Evolutionary conservation across 2,329 filamentous ascomycete species (phyloP).

Genomic region (Aspergillaceae sp.): DNA sequence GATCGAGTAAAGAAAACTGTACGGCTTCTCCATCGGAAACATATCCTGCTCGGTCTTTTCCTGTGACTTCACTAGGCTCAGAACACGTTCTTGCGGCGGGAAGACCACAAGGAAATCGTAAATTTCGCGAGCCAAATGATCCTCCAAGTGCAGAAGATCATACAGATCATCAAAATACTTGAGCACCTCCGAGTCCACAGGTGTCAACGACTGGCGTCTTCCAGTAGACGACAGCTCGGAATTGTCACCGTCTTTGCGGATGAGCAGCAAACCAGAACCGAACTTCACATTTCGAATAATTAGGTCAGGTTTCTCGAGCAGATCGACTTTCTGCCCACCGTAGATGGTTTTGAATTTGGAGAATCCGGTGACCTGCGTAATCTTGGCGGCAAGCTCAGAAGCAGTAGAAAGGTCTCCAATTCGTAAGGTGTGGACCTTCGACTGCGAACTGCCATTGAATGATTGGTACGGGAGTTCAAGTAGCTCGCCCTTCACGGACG

Average conservation of each 20-base stretch:
- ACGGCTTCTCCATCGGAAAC: conserved; percentile 61
- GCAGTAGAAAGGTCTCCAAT: conserved; percentile 66
- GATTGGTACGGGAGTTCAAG: conserved; percentile 65
- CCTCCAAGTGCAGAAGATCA: conserved; percentile 65
- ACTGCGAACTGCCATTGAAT: conserved; percentile 54
- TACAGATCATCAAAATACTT: conserved; percentile 78
- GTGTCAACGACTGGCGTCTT: conserved; percentile 44
- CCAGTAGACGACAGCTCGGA: conserved; percentile 20
- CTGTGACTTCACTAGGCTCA: conserved; percentile 50
- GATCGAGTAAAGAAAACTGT: conserved; percentile 64
- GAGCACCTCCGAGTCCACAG: conserved; percentile 69
- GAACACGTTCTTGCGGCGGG: conserved; percentile 56
- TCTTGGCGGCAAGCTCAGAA: conserved; percentile 57
- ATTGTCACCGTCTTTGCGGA: conserved; percentile 50
- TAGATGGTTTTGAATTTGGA: conserved; percentile 67
- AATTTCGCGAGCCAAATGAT: conserved; percentile 61
- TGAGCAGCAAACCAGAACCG: conserved; percentile 55
- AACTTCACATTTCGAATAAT: conserved; percentile 63
- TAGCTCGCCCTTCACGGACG: conserved; percentile 52
- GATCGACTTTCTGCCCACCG: conserved; percentile 56
- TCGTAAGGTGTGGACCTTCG: conserved; percentile 52
- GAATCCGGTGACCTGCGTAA: conserved; percentile 64
- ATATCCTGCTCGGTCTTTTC: conserved; percentile 50
- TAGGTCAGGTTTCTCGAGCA: conserved; percentile 50
- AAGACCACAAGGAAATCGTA: conserved; percentile 63